These are phyloP conservation scores for Aphanomyces stellatus DNA, from an alignment of 352 stramenopile species.

Conservation along the genomic window DNA sequence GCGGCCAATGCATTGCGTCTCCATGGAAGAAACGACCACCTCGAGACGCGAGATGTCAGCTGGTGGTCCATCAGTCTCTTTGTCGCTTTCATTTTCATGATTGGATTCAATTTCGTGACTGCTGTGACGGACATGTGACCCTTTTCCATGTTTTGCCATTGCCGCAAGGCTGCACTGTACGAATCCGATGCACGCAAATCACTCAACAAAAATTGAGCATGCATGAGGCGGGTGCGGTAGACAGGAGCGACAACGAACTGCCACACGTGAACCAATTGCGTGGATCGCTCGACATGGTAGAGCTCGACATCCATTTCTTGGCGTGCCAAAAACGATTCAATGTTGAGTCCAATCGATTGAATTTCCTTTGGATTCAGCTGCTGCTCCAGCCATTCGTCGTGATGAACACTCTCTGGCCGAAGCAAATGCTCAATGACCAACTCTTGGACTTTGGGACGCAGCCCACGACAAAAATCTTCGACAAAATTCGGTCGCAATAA, in stretches of 20 bases:
- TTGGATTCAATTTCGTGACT: not conserved
- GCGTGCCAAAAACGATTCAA: not conserved
- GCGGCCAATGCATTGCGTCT: not conserved
- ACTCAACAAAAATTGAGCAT: constrained; percentile 2
- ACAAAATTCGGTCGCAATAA: not conserved
- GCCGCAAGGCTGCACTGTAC: not conserved
- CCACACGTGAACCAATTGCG: constrained; percentile 11
- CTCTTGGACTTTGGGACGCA: not conserved
- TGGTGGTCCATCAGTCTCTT: not conserved
- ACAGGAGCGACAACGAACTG: constrained; percentile 13
- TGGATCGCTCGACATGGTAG: constrained; percentile 1
- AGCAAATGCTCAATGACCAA: not conserved
- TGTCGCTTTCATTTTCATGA: not conserved
- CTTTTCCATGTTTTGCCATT: not conserved
- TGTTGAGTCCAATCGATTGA: not conserved
- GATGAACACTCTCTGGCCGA: not conserved
- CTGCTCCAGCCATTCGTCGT: not conserved
- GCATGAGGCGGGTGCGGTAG: constrained; percentile 6
- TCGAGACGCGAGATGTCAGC: not conserved
- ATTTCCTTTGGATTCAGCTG: not conserved
- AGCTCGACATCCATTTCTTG: not conserved
- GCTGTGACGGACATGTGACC: not conserved
- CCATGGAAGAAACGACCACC: not conserved
- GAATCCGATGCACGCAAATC: not conserved
- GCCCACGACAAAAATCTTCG: not conserved